Conservation (phyloP, 2,329 filamentous ascomycete genomes). For the Hypomyces perniciosus region DNA sequence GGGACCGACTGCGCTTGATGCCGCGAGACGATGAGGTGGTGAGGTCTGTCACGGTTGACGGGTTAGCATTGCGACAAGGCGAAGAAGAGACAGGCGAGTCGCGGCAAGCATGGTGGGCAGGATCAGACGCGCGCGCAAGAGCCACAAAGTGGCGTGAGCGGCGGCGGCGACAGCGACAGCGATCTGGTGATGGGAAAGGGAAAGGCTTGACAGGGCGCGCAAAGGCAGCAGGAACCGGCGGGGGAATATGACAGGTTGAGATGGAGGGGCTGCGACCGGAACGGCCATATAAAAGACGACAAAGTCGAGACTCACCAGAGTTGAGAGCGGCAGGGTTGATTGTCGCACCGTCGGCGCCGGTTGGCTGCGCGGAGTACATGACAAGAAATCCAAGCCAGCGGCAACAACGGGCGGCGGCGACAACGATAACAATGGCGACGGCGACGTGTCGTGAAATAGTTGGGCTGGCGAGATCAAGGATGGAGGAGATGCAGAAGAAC, state of each 20-base stretch:
- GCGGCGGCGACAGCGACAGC: not conserved
- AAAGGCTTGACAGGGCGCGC: not conserved
- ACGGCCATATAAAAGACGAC: slow-evolving; percentile 1
- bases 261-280: slow-evolving; percentile 9
- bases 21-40: slow-evolving; percentile 56
- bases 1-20: slow-evolving; percentile 74
- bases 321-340: slow-evolving; percentile 87
- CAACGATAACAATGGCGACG: slow-evolving; percentile 40
- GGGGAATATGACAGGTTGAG: not conserved
- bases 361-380: slow-evolving; percentile 45
- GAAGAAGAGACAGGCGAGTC: not conserved
- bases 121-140: not conserved
- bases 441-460: slow-evolving; percentile 59
- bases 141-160: not conserved
- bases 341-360: slow-evolving; percentile 77
- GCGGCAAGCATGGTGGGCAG: slow-evolving; percentile 8
- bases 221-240: not conserved
- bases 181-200: not conserved
- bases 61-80: slow-evolving; percentile 22
- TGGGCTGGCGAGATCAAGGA: slow-evolving; percentile 40
- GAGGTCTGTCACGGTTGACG: slow-evolving; percentile 34
- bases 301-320: slow-evolving; percentile 55
- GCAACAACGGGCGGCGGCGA: slow-evolving; percentile 15
- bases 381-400: slow-evolving; percentile 22
- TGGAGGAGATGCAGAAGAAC: slow-evolving; percentile 38